Base-by-base conservation (phyloP, 352 stramenopile species). In the Phytophthora litchii region DNA sequence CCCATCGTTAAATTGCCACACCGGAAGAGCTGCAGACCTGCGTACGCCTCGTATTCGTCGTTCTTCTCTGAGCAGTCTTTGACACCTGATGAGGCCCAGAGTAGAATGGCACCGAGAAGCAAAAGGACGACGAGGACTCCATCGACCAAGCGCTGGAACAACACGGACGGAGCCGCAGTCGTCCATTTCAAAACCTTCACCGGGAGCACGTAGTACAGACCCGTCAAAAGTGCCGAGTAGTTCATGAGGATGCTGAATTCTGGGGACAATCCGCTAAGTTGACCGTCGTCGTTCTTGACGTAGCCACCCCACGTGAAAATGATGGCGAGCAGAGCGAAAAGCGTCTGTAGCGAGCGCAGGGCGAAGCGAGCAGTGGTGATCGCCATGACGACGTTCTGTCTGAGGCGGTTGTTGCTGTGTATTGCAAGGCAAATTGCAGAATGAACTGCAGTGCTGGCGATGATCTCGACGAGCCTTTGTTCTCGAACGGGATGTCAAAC, bases 161-260 rank as follows among this genome's bases (percentile, higher is more conserved):
- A 29, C 9, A 65, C 50, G 6, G 44, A 67, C 13, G 66, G 66
- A 2, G 40, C 37, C 23, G 23, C 41, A 7, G 44, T 17, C 34
- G 54, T 48, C 51, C 86, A 74, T 47, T 89, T 77, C 16, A 87
- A 74, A 14, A 91, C 67, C 19, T 83, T 81, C 1, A 95, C 60
- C 21, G 94, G 70, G n/a, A 95, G 59, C 35, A 81, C 86, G 64
- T 94, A 94, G 63, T 89, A 88, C 29, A 80, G 35, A n/a, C 79
- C 69, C 63, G 74, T 87, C 1, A 89, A 53, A 8, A 88, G 36
- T 27, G 72, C 62, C 49, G 75, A 80, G 56, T 90, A 92, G 17
- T 80, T 72, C 36, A 83, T 77, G 6, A 89, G 62, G 12, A 76
- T 80, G 40, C 84, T 64, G 34, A 71, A 65, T 19, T 55, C 54